phyloP scores from a whole-genome alignment of 352 stramenopile genomes.

The Aphanomyces cochlioides region DNA sequence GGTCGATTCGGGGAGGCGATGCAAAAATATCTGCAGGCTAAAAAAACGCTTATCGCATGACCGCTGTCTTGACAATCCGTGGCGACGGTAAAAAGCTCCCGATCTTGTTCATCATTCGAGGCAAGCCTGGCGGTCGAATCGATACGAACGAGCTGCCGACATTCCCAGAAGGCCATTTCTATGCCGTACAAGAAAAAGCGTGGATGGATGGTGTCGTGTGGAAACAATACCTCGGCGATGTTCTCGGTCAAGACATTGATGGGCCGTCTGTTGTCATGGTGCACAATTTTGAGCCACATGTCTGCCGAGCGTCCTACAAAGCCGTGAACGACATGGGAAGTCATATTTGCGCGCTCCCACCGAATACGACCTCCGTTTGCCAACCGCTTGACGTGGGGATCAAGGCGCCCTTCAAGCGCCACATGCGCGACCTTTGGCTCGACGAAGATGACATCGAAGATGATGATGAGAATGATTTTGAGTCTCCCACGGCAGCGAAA shows the following conservation, averaged over 20 bases:
- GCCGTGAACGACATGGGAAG: not conserved
- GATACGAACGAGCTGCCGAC: conserved; percentile 23
- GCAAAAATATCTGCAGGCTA: conserved; percentile 7
- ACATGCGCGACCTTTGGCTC: not conserved
- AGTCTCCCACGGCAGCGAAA: not conserved
- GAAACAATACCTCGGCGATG: not conserved
- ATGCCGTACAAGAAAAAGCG: conserved; percentile 33
- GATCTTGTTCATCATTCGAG: conserved; percentile 33
- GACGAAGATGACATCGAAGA: not conserved
- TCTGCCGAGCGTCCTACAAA: not conserved
- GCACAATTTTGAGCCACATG: not conserved
- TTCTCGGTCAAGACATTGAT: not conserved
- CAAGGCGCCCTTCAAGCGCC: not conserved
- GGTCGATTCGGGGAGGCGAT: conserved; percentile 24
- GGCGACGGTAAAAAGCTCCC: conserved; percentile 34
- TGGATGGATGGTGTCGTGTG: conserved; percentile 31
- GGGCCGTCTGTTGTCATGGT: not conserved
- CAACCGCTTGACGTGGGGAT: conserved; percentile 1
- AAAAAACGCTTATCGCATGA: conserved; percentile 31
- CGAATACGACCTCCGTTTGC: not conserved
- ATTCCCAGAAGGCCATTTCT: conserved; percentile 30
- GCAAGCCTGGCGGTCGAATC: conserved; percentile 28
- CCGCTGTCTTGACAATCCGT: conserved; percentile 28
- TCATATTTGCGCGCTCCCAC: not conserved
- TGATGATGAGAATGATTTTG: conserved; percentile 2